These are phyloP conservation scores for Verticillium tricorpus DNA, from an alignment of 2,329 filamentous ascomycete species.

Conservation along the genomic window DNA sequence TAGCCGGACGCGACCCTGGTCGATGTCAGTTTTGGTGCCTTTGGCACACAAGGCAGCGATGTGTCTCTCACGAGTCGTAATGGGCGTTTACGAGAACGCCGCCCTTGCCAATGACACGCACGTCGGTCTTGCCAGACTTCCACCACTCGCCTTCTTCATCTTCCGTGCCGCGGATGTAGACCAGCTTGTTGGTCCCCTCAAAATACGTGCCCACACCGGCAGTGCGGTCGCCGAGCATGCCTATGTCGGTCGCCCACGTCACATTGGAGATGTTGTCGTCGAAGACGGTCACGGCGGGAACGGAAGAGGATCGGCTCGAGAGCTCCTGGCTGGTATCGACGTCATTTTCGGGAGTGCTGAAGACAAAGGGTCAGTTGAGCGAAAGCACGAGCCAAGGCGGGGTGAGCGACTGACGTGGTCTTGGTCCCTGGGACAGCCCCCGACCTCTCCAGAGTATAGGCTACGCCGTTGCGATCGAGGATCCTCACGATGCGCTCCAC, in stretches of 20 bases:
- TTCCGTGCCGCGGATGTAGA: slow-evolving; percentile 80
- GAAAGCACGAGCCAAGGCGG: background rate
- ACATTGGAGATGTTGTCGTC: slow-evolving; percentile 77
- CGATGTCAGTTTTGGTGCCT: background rate
- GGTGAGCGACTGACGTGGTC: slow-evolving; percentile 9
- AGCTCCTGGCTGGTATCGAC: background rate
- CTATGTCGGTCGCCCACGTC: slow-evolving; percentile 50
- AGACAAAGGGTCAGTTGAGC: background rate
- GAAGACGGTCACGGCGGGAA: slow-evolving; percentile 60
- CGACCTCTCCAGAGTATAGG: slow-evolving; percentile 36
- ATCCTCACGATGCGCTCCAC: slow-evolving; percentile 68
- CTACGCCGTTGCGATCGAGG: slow-evolving; percentile 53
- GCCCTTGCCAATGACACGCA: slow-evolving; percentile 53
- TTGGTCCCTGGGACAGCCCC: slow-evolving; percentile 24
- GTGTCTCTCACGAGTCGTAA: slow-evolving; percentile 62
- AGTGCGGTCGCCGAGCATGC: slow-evolving; percentile 20
- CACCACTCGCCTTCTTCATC: slow-evolving; percentile 74
- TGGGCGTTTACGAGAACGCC: slow-evolving; percentile 93
- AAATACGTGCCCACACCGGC: slow-evolving; percentile 63
- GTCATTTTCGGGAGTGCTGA: background rate
- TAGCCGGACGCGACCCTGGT: slow-evolving; percentile 80
- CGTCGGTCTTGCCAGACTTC: slow-evolving; percentile 38
- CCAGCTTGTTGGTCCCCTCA: slow-evolving; percentile 86
- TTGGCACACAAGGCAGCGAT: background rate
- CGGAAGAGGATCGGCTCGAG: slow-evolving; percentile 12